Evolutionary conservation across 129 eudicot genomes (phyloP), one percentile per base, ranked within the genome.

Genomic region (Rutidosis leptorrhynchoides): DNA sequence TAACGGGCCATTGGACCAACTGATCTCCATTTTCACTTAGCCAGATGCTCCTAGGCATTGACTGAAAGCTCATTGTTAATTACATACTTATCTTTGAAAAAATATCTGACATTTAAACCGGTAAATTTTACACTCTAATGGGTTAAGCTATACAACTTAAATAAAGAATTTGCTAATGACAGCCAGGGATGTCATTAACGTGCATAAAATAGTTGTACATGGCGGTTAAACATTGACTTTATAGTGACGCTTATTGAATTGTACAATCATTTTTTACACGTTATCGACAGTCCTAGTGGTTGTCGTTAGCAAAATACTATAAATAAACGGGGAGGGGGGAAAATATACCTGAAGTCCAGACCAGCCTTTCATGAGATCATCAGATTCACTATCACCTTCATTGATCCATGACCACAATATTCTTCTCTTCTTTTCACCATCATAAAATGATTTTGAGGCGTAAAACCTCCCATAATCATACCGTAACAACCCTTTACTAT

Each of bases 271-370:
- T n/a, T n/a, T n/a, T n/a, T n/a, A n/a, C n/a, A n/a, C n/a, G n/a
- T n/a, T n/a, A n/a, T n/a, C n/a, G n/a, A n/a, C n/a, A n/a, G n/a
- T n/a, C n/a, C n/a, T n/a, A n/a, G n/a, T n/a, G n/a, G n/a, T n/a
- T n/a, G n/a, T n/a, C n/a, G n/a, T n/a, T n/a, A n/a, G n/a, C n/a
- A n/a, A n/a, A n/a, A n/a, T n/a, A n/a, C n/a, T n/a, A n/a, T n/a
- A n/a, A n/a, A n/a, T n/a, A n/a, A n/a, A n/a, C n/a, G n/a, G n/a
- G n/a, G n/a, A n/a, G n/a, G n/a, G n/a, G n/a, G n/a, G n/a, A n/a
- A n/a, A n/a, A n/a, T n/a, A n/a, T 72, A 88, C 96, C 91, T 84
- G 88, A 58, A 88, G 70, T 4, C 93, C 90, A 25, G 89, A 68
- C 96, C 93, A 85, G 40, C 87, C 90, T 69, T 64, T 89, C 17